Base-by-base conservation (phyloP, 1,139 yeast genomes). In the Yamadazyma dushanensis region DNA sequence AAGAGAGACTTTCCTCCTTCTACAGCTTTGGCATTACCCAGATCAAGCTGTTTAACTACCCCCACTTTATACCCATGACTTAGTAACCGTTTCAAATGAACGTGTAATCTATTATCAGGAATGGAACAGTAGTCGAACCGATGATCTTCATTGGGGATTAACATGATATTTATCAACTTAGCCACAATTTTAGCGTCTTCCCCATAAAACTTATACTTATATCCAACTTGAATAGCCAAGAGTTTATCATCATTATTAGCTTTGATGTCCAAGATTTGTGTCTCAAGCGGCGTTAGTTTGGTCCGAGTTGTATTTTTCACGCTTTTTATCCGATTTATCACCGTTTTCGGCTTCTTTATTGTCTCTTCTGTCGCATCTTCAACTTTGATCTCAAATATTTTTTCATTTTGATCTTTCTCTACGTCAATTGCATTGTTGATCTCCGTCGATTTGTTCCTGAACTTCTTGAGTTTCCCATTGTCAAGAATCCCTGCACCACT, bases 181-280 rank as follows among this genome's bases (percentile, higher is more conserved):
- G 95, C 73, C 0, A 83, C 96, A 3, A 65, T 66, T 13, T 64
- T 68, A 0, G 97, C 97, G 61, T 90, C 97, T 37, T 79, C 73
- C 0, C 95, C 96, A 55, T 79, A 88, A 40, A 89, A 80, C 52
- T 85, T 85, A 62, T 80, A 92, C 57, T 88, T 88, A 61, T 92
- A 92, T 0, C 98, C 98, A 7, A 86, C 94, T 54, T 92, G 94
- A 16, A 92, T 72, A 0, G 92, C 80, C 6, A 92, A 64, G 1
- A 92, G 49, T 31, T 86, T 84, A 44, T 87, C 95, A 32, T 58
- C 55, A 53, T 90, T 66, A 2, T 61, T 55, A 4, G 59, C 50
- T 49, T 88, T 88, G 34, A 92, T 61, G 4, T 78, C 80, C 16
- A 80, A 62, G 39, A 81, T 80, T 54, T 90, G 97, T 41, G 73